Evolutionary conservation across 306 rosid species (phyloP), one percentile per base, ranked within the genome.

Genomic region (Herpetospermum pedunculosum): DNA sequence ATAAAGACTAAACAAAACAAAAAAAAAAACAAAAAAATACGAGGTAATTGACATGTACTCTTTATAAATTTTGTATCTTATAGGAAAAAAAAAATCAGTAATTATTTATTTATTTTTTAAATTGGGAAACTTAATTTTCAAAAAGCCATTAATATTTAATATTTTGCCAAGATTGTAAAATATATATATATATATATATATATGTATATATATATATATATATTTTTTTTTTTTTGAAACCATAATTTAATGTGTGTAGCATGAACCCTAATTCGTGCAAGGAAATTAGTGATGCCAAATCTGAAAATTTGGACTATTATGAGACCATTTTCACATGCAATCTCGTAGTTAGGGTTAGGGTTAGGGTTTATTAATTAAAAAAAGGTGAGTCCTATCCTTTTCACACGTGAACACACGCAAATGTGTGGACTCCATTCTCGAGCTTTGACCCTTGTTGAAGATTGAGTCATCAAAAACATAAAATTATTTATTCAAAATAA

Each of bases 371-470:
- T 30, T 60, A 8, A 16, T 30, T 60, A 30, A 15, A 60, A 15
- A 59, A 59, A 58, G 1, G 8, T 1, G 1, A 3, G 4, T 16
- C 25, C 25, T 35, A 63, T 63, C 70, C 47, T 63, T 34, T 35
- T 63, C 69, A 60, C 41, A 30, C 41, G 40, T 62, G 43, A 62
- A 38, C 28, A 63, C 70, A 58, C 40, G 15, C 38, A 67, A 67
- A 67, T 67, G 73, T 67, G 73, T 41, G 26, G 37, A 68, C 53
- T 41, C 37, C 8, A 37, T 41, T 68, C 52, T 68, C 73, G 73
- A 68, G 73, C 54, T 68, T 43, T 68, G 73, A 68, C 73, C 7
- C 11, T 40, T 43, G 52, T 68, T 68, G 73, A 43, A 68, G 52
- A 43, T 68, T 40, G 54, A 68, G 54, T 43, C 54, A 68, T 43